Percentiles rank a stretch among this genome's conserved stretches.
These are phyloP conservation scores for Polysphondylium violaceum DNA, from an alignment of 78 protist genomes.

Conservation along the genomic window DNA sequence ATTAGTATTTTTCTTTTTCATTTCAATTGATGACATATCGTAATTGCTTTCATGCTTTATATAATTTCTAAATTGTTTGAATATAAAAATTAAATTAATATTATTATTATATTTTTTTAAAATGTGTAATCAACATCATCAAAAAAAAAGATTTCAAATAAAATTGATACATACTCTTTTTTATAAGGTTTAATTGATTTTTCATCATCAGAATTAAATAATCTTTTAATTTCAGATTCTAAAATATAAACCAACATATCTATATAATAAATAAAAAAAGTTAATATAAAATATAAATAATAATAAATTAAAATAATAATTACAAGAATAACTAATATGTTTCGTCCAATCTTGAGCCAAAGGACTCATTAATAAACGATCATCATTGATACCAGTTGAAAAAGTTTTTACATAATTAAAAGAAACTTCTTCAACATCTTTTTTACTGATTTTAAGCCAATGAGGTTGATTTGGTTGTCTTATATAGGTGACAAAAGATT, in stretches of 20 bases:
- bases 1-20: too few species aligned
- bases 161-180: not conserved
- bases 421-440: not conserved
- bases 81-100: not conserved
- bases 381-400: not conserved
- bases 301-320: not conserved
- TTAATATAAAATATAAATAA: not conserved
- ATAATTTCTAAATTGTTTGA: not conserved
- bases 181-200: not conserved
- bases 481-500: not conserved
- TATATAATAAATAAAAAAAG: not conserved
- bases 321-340: slow-evolving; percentile 1
- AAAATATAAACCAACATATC: slow-evolving; percentile 37
- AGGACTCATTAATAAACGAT: not conserved
- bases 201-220: slow-evolving; percentile 19
- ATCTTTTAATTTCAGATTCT: not conserved
- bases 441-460: slow-evolving; percentile 1
- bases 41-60: too few species aligned
- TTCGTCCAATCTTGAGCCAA: not conserved
- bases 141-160: not conserved
- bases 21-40: too few species aligned
- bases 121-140: not conserved
- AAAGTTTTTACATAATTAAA: not conserved
- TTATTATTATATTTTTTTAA: not conserved
- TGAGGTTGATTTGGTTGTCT: slow-evolving; percentile 32